Percentiles rank a stretch among this genome's conserved stretches.
These are phyloP conservation scores for Theobroma cacao DNA, from an alignment of 345 rosid species.

Conservation along the genomic window DNA sequence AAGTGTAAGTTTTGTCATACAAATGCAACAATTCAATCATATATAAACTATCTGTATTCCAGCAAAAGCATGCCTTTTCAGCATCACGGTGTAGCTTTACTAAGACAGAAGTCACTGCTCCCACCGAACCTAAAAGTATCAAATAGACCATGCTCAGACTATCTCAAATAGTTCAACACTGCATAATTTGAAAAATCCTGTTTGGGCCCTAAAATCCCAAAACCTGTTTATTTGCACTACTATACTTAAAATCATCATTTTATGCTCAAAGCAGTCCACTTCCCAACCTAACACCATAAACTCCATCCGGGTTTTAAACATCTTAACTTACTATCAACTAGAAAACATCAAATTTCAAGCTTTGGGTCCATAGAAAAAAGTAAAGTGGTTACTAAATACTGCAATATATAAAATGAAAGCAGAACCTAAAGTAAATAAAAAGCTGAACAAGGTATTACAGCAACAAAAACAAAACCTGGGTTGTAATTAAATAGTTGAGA, in stretches of 20 bases:
- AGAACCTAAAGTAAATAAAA: background rate
- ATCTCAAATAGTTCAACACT: background rate
- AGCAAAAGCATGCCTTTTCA: background rate
- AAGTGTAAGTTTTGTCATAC: too few relatives aligned
- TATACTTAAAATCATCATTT: background rate
- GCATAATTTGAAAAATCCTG: background rate
- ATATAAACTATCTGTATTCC: background rate
- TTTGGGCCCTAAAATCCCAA: background rate
- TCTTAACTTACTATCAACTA: background rate
- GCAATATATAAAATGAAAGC: background rate
- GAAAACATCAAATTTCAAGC: background rate
- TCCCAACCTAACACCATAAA: background rate
- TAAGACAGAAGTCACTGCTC: background rate
- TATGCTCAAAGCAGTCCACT: background rate
- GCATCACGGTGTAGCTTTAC: background rate
- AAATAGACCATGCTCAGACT: background rate
- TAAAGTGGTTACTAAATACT: background rate
- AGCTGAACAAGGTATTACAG: background rate
- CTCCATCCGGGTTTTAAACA: background rate
- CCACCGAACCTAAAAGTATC: background rate
- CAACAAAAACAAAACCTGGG: slow-evolving; percentile 37
- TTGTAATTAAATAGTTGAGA: slow-evolving; percentile 39
- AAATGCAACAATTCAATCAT: background rate
- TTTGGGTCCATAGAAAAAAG: background rate
- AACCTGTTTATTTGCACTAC: background rate